phyloP scores from a whole-genome alignment of 192 early-diverging fungal species.

The Coemansia sp. region DNA sequence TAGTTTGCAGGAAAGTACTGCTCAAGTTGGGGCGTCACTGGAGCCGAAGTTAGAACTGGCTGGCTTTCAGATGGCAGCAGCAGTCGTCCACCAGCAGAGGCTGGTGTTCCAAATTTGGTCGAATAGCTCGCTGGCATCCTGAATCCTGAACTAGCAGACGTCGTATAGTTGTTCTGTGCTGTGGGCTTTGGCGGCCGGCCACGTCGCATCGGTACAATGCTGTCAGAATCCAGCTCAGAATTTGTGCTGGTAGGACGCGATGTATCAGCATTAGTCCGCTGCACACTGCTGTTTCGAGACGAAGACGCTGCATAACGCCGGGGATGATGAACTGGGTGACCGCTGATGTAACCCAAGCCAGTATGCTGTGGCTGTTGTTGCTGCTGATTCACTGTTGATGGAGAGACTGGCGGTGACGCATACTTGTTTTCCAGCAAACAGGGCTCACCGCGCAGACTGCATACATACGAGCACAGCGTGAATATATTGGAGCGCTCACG shows the following conservation, averaged over 20 bases:
- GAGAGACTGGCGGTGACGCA: constrained; percentile 30
- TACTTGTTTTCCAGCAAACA: constrained; percentile 50
- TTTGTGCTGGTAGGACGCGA: constrained; percentile 29
- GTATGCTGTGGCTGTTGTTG: neutral
- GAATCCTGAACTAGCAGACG: constrained; percentile 5
- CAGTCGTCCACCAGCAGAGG: constrained; percentile 12
- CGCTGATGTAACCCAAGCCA: constrained; percentile 18
- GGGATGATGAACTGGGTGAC: constrained; percentile 20
- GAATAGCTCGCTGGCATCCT: neutral
- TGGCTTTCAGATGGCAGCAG: constrained; percentile 6
- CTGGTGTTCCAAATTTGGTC: constrained; percentile 7
- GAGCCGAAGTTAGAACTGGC: neutral
- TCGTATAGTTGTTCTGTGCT: neutral
- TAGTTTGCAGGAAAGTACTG: constrained; percentile 1
- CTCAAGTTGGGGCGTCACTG: constrained; percentile 3
- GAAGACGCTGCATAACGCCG: constrained; percentile 35
- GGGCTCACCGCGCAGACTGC: constrained; percentile 53
- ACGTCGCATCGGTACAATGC: constrained; percentile 83
- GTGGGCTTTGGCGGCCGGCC: constrained; percentile 68
- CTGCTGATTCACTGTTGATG: neutral
- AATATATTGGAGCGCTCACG: constrained; percentile 77
- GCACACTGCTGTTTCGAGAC: constrained; percentile 27
- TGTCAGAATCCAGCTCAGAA: constrained; percentile 49
- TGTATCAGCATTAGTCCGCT: constrained; percentile 24
- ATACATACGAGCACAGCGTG: constrained; percentile 69